Percentiles rank a stretch among this genome's conserved stretches.
Evolutionary conservation across 2,329 filamentous ascomycete species (phyloP).

Genomic region (Paramyrothecium roridum): DNA sequence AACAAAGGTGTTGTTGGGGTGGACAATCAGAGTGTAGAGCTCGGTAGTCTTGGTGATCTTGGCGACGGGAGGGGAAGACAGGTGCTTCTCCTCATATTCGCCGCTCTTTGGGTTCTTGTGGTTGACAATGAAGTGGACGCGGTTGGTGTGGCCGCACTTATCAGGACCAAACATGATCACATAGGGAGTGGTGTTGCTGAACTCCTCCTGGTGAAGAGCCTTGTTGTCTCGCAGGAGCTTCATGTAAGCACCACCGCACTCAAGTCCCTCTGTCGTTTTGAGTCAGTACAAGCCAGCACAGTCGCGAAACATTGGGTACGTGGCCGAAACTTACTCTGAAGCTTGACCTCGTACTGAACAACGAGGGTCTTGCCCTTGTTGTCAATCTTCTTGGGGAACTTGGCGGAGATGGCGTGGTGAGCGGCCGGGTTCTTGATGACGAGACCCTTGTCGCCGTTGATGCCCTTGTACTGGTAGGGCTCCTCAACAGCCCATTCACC

Average conservation of each 20-base stretch:
- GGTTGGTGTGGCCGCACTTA: slow-evolving; percentile 99
- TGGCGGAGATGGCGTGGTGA: slow-evolving; percentile 98
- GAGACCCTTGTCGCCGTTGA: slow-evolving; percentile 92
- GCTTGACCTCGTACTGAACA: slow-evolving; percentile 98
- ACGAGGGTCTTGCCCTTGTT: slow-evolving; percentile 97
- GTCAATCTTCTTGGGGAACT: slow-evolving; percentile 94
- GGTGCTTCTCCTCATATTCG: slow-evolving; percentile 99
- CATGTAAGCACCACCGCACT: slow-evolving; percentile 98
- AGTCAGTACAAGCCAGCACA: slow-evolving; percentile 3
- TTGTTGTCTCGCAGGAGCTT: slow-evolving; percentile 98
- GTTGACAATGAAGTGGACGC: slow-evolving; percentile 98
- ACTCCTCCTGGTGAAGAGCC: slow-evolving; percentile 94
- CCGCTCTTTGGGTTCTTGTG: slow-evolving; percentile 99
- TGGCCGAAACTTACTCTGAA: slow-evolving; percentile 71
- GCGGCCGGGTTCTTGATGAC: slow-evolving; percentile 97
- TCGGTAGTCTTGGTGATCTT: slow-evolving; percentile 88
- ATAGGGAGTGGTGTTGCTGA: slow-evolving; percentile 95
- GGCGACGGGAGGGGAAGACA: slow-evolving; percentile 77
- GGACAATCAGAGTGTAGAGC: slow-evolving; percentile 95
- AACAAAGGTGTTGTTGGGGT: slow-evolving; percentile 92
- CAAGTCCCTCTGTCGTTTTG: slow-evolving; percentile 70
- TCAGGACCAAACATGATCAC: slow-evolving; percentile 99
- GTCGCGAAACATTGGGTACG: background rate
- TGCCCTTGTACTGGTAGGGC: slow-evolving; percentile 84
- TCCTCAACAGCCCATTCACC: slow-evolving; percentile 97